Conservation (phyloP, 306 rosid species). For the Psophocarpus tetragonolobus region DNA sequence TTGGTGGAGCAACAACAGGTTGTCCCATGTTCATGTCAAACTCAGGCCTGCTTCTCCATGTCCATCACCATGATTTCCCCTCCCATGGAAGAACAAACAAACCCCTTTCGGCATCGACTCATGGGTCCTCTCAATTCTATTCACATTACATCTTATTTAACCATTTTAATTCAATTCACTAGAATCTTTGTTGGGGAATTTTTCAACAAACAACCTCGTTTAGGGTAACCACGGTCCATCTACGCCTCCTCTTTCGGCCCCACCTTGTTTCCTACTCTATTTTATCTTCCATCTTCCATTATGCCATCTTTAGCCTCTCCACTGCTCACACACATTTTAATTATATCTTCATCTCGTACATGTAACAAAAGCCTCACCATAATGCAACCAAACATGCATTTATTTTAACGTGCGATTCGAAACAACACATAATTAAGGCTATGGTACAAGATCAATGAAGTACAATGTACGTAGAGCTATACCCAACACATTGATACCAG, state of each 20-base stretch:
- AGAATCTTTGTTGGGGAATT: slow-evolving; percentile 39
- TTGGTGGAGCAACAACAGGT: slow-evolving; percentile 52
- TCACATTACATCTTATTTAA: slow-evolving; percentile 23
- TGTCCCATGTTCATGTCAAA: slow-evolving; percentile 57
- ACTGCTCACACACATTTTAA: not conserved
- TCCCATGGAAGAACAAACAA: not conserved
- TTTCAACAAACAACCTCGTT: slow-evolving; percentile 39
- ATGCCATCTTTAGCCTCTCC: slow-evolving; percentile 32
- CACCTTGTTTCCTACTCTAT: not conserved
- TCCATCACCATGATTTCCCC: slow-evolving; percentile 40
- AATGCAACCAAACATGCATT: not conserved
- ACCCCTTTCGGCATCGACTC: slow-evolving; percentile 26
- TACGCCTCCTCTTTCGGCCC: slow-evolving; percentile 31
- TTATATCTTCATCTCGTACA: too few relatives aligned
- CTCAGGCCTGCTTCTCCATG: slow-evolving; percentile 41
- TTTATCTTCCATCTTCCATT: not conserved
- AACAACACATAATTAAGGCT: not conserved
- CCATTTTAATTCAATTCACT: not conserved
- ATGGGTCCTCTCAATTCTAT: slow-evolving; percentile 33
- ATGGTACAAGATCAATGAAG: not conserved
- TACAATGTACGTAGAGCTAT: not conserved
- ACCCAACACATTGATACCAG: not conserved
- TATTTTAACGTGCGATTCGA: too few relatives aligned
- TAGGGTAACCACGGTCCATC: slow-evolving; percentile 30
- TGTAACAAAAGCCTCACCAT: not conserved